phyloP scores from a whole-genome alignment of 805 yeast genomes.

The Saccharomycopsis malanga region DNA sequence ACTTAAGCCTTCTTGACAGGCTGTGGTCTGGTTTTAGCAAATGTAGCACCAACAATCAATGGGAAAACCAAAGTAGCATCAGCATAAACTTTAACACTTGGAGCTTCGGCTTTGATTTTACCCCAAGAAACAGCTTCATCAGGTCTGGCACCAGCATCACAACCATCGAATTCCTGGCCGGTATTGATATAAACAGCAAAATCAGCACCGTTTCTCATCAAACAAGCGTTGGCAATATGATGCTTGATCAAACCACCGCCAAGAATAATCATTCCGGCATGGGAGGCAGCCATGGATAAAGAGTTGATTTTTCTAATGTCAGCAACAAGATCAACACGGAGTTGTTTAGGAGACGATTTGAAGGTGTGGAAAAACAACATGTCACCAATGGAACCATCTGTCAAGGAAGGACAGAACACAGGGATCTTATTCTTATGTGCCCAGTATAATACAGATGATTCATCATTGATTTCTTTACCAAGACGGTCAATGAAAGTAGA shows the following conservation, averaged over 20 bases:
- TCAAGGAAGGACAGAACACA: slow-evolving; percentile 92
- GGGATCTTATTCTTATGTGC: slow-evolving; percentile 96
- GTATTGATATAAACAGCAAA: slow-evolving; percentile 95
- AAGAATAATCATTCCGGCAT: slow-evolving; percentile 91
- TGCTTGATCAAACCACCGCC: slow-evolving; percentile 98
- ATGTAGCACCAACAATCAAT: slow-evolving; percentile 94
- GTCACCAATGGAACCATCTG: slow-evolving; percentile 98
- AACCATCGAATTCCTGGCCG: slow-evolving; percentile 97
- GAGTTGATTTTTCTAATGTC: slow-evolving; percentile 90
- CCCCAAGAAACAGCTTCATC: slow-evolving; percentile 99
- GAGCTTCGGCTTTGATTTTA: slow-evolving; percentile 91
- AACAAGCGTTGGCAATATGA: slow-evolving; percentile 95
- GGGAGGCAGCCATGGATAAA: slow-evolving; percentile 88
- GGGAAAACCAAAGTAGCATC: slow-evolving; percentile 96
- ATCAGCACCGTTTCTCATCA: slow-evolving; percentile 99
- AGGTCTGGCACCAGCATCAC: slow-evolving; percentile 98
- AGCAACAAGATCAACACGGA: slow-evolving; percentile 86
- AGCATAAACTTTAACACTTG: slow-evolving; percentile 84
- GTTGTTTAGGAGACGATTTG: slow-evolving; percentile 83
- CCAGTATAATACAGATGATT: slow-evolving; percentile 92
- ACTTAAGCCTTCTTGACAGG: too few relatives aligned
- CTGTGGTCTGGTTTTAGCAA: slow-evolving; percentile 56
- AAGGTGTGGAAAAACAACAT: slow-evolving; percentile 98
- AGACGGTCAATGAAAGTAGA: slow-evolving; percentile 84
- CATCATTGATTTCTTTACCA: slow-evolving; percentile 94